These are phyloP conservation scores for Lasiodiplodia hormozganensis DNA, from an alignment of 2,329 filamentous ascomycete species.

Conservation along the genomic window DNA sequence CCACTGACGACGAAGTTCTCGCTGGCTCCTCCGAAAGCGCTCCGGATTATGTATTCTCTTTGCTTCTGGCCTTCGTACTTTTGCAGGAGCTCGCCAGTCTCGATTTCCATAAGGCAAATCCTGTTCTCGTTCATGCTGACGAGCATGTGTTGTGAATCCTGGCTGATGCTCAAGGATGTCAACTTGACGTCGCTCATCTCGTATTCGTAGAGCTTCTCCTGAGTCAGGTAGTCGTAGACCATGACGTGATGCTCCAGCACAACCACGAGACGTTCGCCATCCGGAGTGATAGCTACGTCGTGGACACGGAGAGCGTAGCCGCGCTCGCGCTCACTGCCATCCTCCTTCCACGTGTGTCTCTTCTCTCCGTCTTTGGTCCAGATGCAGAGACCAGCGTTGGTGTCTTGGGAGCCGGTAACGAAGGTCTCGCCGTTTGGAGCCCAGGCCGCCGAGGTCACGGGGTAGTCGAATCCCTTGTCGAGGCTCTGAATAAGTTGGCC, in stretches of 20 bases:
- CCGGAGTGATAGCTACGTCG: conserved; percentile 81
- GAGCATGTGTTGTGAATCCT: conserved; percentile 80
- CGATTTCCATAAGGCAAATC: conserved; percentile 79
- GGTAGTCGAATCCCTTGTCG: conserved; percentile 73
- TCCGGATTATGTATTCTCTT: conserved; percentile 79
- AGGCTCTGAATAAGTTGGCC: conserved; percentile 65
- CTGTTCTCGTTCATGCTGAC: conserved; percentile 81
- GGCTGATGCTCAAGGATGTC: conserved; percentile 81
- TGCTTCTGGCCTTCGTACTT: conserved; percentile 79
- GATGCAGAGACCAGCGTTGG: conserved; percentile 42
- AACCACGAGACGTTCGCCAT: conserved; percentile 81
- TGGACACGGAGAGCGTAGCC: conserved; percentile 70
- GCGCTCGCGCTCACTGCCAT: conserved; percentile 45
- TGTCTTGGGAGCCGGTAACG: conserved; percentile 66
- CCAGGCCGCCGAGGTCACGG: conserved; percentile 92
- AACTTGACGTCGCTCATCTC: conserved; percentile 71
- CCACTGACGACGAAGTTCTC: conserved; percentile 93
- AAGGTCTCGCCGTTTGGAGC: conserved; percentile 77
- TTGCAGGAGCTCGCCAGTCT: conserved; percentile 73
- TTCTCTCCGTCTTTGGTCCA: conserved; percentile 71
- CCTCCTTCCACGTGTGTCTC: conserved; percentile 68
- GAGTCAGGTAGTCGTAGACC: conserved; percentile 80
- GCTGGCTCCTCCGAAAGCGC: conserved; percentile 84
- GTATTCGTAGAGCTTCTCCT: conserved; percentile 77
- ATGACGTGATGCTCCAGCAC: conserved; percentile 76